Evolutionary conservation across 306 rosid genomes (phyloP).

Genomic region (Quercus aquifolioides): DNA sequence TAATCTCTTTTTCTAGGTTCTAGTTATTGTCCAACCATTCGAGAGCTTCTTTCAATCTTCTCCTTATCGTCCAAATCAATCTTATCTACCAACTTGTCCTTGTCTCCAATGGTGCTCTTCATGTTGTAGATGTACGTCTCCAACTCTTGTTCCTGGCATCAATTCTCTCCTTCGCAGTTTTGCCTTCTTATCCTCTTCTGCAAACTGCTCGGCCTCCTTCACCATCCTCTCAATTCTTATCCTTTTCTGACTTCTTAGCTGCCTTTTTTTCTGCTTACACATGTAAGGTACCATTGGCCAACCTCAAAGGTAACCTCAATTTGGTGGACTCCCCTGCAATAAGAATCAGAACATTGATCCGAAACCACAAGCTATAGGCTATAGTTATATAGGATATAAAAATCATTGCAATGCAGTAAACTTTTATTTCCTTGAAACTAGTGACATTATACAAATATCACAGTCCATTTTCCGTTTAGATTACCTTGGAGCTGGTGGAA

Average conservation of each 20-base stretch:
- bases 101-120: conserved; percentile 38
- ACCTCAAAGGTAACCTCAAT: conserved; percentile 62
- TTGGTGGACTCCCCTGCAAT: conserved; percentile 54
- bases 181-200: conserved; percentile 43
- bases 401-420: background rate
- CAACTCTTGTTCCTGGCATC: conserved; percentile 47
- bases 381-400: background rate
- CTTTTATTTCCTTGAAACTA: no score
- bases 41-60: conserved; percentile 41
- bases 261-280: conserved; percentile 57
- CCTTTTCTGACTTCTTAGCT: conserved; percentile 39
- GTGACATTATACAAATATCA: no score
- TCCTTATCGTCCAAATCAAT: conserved; percentile 44
- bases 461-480: background rate
- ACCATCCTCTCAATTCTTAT: conserved; percentile 52
- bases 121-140: conserved; percentile 46
- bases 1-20: no score
- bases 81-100: conserved; percentile 31
- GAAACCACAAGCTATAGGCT: background rate
- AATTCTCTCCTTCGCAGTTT: conserved; percentile 27
- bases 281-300: conserved; percentile 47
- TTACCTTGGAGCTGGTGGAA: conserved; percentile 61
- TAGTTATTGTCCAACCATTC: conserved; percentile 48
- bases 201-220: conserved; percentile 54
- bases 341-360: background rate